These are phyloP conservation scores for Furcasterigmium sp. DNA, from an alignment of 2,329 filamentous ascomycete genomes.

Conservation along the genomic window DNA sequence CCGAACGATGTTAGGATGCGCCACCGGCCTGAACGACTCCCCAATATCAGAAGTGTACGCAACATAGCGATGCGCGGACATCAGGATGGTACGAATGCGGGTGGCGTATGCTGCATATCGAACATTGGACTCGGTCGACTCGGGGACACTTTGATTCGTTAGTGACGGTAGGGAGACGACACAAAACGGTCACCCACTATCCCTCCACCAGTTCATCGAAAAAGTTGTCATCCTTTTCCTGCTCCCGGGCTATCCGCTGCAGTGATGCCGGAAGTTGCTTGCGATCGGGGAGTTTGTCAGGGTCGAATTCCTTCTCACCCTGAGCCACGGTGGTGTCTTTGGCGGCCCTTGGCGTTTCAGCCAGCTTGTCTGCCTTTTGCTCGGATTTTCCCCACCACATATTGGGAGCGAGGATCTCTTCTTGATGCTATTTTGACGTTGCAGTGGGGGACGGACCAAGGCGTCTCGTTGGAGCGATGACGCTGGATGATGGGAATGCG, in stretches of 20 bases:
- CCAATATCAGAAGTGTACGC: slow-evolving; percentile 96
- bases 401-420: slow-evolving; percentile 5
- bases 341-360: slow-evolving; percentile 14
- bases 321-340: slow-evolving; percentile 22
- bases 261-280: slow-evolving; percentile 49
- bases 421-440: neutral
- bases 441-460: neutral
- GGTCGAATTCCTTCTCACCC: slow-evolving; percentile 29
- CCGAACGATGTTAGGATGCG: slow-evolving; percentile 76
- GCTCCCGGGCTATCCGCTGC: slow-evolving; percentile 53
- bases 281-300: slow-evolving; percentile 39
- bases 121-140: slow-evolving; percentile 78
- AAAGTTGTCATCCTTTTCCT: slow-evolving; percentile 63
- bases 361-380: slow-evolving; percentile 24
- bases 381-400: slow-evolving; percentile 40
- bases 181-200: slow-evolving; percentile 52
- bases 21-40: slow-evolving; percentile 90
- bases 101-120: slow-evolving; percentile 92
- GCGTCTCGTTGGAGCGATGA: no score
- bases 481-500: neutral
- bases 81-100: slow-evolving; percentile 78
- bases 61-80: slow-evolving; percentile 90
- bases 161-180: slow-evolving; percentile 8
- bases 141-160: slow-evolving; percentile 49
- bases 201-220: slow-evolving; percentile 75